Percentiles rank a stretch among this genome's conserved stretches.
Conservation (phyloP, 1,284 basidiomycete genomes). For the Pseudozyma thailandica region DNA sequence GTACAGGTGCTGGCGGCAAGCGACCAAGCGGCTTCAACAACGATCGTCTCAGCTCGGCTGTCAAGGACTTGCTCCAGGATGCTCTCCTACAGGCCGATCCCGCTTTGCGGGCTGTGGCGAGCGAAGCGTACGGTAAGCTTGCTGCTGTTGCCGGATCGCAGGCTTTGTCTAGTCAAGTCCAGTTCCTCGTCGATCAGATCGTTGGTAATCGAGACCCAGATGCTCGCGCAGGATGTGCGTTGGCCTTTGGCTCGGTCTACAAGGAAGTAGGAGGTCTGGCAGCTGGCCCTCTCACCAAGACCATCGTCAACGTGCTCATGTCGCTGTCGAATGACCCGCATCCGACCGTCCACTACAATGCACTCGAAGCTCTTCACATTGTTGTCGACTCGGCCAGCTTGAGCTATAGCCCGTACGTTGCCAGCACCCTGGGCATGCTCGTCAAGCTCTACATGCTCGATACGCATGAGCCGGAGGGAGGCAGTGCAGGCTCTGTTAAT, state of each 20-base stretch:
- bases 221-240: conserved; percentile 89
- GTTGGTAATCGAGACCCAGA: conserved; percentile 94
- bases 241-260: conserved; percentile 94
- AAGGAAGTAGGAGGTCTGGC: conserved; percentile 90
- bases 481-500: conserved; percentile 80
- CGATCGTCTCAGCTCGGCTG: conserved; percentile 77
- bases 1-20: conserved; percentile 42
- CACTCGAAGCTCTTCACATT: conserved; percentile 83
- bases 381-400: conserved; percentile 93
- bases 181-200: conserved; percentile 93
- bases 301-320: conserved; percentile 94
- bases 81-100: conserved; percentile 83
- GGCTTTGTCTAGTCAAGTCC: conserved; percentile 88
- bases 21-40: conserved; percentile 63
- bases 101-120: conserved; percentile 81
- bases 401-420: conserved; percentile 88
- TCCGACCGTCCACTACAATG: conserved; percentile 93
- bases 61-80: conserved; percentile 84
- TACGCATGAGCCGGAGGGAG: conserved; percentile 93
- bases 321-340: conserved; percentile 95
- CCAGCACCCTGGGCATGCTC: conserved; percentile 88
- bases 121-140: conserved; percentile 88
- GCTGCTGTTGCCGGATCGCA: conserved; percentile 84
- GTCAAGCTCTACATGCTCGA: conserved; percentile 90
- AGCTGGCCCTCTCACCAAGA: conserved; percentile 92